A percentile compares a stretch with the other conserved stretches of the same genome.
Evolutionary conservation across 306 rosid species (phyloP).

Genomic region (Hippophae tibetana): DNA sequence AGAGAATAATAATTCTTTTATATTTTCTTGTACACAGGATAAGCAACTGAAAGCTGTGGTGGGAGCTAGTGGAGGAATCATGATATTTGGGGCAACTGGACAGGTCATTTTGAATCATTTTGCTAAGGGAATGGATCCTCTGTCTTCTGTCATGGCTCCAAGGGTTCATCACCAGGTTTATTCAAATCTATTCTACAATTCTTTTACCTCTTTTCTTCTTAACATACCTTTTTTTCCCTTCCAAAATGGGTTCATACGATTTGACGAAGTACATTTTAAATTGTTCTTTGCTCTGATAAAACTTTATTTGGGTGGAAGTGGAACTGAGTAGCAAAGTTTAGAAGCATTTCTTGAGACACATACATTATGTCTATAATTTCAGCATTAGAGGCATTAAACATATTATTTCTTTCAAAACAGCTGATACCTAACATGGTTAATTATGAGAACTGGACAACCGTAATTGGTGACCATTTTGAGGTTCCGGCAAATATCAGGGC

Average conservation of each 20-base stretch:
- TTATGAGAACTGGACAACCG: conserved; percentile 82
- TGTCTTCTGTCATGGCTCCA: conserved; percentile 62
- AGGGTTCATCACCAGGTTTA: conserved; percentile 74
- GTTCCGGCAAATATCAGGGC: conserved; percentile 40
- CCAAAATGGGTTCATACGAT: neutral
- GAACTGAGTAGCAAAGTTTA: no score
- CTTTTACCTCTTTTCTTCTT: neutral
- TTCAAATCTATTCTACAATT: neutral
- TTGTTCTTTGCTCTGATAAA: neutral
- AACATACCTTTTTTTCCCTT: neutral
- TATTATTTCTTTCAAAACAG: conserved; percentile 28
- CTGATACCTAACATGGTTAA: conserved; percentile 54
- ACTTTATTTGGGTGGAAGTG: no score
- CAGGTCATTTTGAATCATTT: conserved; percentile 77
- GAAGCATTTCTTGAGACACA: no score
- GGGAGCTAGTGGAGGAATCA: conserved; percentile 76
- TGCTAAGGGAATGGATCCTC: conserved; percentile 59
- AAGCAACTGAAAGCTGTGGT: conserved; percentile 53
- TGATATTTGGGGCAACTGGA: conserved; percentile 55
- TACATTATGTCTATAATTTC: neutral
- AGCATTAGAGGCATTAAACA: neutral
- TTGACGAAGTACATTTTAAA: neutral
- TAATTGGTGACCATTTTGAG: conserved; percentile 55
- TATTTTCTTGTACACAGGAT: conserved; percentile 29
- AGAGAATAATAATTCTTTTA: neutral